Evolutionary conservation across 83 land plant genomes (phyloP).

Genomic region (Diphasiastrum complanatum): DNA sequence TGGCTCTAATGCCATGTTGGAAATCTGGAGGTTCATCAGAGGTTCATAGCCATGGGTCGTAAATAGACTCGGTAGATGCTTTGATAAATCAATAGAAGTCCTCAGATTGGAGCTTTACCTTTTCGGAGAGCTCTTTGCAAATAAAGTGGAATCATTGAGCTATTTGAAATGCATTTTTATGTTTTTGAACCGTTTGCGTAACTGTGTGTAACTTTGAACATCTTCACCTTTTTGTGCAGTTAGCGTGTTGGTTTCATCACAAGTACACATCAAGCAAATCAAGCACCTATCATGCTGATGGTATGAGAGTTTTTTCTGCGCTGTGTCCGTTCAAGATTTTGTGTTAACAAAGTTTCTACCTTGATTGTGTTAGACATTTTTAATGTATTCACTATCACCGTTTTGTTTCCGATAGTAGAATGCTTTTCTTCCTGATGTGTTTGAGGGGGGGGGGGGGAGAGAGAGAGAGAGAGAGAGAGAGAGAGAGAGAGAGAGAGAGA

Average conservation of each 20-base stretch:
- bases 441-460: not conserved
- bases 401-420: not conserved
- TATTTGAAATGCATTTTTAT: not conserved
- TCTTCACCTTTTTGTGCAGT: conserved; percentile 26
- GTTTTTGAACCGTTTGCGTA: too few relatives aligned
- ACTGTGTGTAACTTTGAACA: not conserved
- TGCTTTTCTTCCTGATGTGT: not conserved
- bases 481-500: not conserved
- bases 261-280: conserved; percentile 47
- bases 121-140: too few relatives aligned
- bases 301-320: conserved; percentile 26
- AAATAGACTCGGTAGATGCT: too few relatives aligned
- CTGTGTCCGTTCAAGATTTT: conserved; percentile 3
- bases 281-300: conserved; percentile 44
- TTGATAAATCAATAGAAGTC: too few relatives aligned
- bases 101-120: too few relatives aligned
- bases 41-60: too few relatives aligned
- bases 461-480: not conserved
- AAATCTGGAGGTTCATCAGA: too few relatives aligned
- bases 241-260: conserved; percentile 65
- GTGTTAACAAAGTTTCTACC: conserved; percentile 7
- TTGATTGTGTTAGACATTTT: not conserved
- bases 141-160: not conserved
- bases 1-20: too few relatives aligned
- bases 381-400: not conserved